These are phyloP conservation scores for Nakaseomyces sp. DNA, from an alignment of 1,139 yeast genomes.

Conservation along the genomic window DNA sequence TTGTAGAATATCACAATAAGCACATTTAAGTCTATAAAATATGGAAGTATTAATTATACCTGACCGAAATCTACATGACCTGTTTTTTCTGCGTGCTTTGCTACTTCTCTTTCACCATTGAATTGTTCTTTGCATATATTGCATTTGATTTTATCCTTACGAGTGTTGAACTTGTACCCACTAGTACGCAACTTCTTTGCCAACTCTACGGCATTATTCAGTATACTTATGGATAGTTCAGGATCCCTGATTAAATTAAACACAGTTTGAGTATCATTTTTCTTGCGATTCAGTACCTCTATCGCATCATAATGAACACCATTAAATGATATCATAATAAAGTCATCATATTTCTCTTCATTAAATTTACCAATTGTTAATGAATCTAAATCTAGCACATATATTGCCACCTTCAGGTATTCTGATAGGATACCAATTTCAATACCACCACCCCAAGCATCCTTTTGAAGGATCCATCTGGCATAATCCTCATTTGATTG, in stretches of 20 bases:
- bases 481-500: slow-evolving; percentile 43
- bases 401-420: slow-evolving; percentile 45
- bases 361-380: slow-evolving; percentile 52
- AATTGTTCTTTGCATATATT: slow-evolving; percentile 45
- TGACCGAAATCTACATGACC: slow-evolving; percentile 65
- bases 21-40: too few species aligned
- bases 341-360: slow-evolving; percentile 35
- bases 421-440: slow-evolving; percentile 60
- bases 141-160: slow-evolving; percentile 51
- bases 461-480: slow-evolving; percentile 52
- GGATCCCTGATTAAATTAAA: slow-evolving; percentile 31
- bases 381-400: slow-evolving; percentile 62
- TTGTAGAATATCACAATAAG: too few species aligned
- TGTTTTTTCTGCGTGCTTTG: slow-evolving; percentile 54
- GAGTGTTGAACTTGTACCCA: slow-evolving; percentile 62
- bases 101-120: slow-evolving; percentile 60
- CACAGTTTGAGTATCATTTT: slow-evolving; percentile 30
- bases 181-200: slow-evolving; percentile 40
- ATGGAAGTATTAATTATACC: too few species aligned
- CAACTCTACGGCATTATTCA: slow-evolving; percentile 37
- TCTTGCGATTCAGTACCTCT: slow-evolving; percentile 31
- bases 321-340: slow-evolving; percentile 50
- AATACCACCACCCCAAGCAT: slow-evolving; percentile 83
- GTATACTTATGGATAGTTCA: slow-evolving; percentile 28
- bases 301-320: slow-evolving; percentile 75